Conservation (phyloP, 805 yeast genomes). For the Candida palmyrensis region DNA sequence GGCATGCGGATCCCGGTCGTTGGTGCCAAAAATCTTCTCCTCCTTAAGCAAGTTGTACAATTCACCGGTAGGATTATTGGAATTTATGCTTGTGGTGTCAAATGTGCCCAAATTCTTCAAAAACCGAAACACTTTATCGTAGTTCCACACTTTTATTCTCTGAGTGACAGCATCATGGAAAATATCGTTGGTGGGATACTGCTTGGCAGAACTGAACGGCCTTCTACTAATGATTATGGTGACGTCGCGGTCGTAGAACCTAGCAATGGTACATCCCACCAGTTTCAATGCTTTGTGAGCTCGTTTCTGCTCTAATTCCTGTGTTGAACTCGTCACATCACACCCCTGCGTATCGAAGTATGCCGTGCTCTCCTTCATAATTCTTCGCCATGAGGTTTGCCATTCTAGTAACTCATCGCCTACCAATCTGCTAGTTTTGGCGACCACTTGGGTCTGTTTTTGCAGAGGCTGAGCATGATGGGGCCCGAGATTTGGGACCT, state of each 20-base stretch:
- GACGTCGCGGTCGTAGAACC: slow-evolving; percentile 47
- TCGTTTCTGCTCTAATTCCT: slow-evolving; percentile 34
- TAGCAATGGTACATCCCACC: slow-evolving; percentile 44
- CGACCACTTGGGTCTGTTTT: background rate
- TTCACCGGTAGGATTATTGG: slow-evolving; percentile 5
- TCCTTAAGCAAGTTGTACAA: slow-evolving; percentile 59
- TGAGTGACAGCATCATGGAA: slow-evolving; percentile 56
- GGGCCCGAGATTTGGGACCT: slow-evolving; percentile 1
- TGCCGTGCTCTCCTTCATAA: slow-evolving; percentile 53
- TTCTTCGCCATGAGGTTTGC: slow-evolving; percentile 62
- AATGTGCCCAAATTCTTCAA: slow-evolving; percentile 52
- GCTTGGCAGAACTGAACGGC: slow-evolving; percentile 32
- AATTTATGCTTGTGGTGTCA: background rate
- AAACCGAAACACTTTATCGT: slow-evolving; percentile 79
- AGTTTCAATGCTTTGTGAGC: slow-evolving; percentile 41
- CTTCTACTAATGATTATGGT: slow-evolving; percentile 80
- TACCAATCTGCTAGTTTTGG: slow-evolving; percentile 22
- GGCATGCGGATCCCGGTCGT: slow-evolving; percentile 84
- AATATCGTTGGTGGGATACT: slow-evolving; percentile 53
- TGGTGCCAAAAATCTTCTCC: slow-evolving; percentile 81
- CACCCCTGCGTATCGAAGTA: slow-evolving; percentile 54
- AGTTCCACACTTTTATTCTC: slow-evolving; percentile 80
- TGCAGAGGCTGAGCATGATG: background rate
- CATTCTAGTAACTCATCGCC: slow-evolving; percentile 50
- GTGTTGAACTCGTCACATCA: slow-evolving; percentile 31